Percentiles rank a stretch among this genome's conserved stretches.
phyloP scores from a whole-genome alignment of 2,329 filamentous ascomycete species.

The Orbilia quercus region DNA sequence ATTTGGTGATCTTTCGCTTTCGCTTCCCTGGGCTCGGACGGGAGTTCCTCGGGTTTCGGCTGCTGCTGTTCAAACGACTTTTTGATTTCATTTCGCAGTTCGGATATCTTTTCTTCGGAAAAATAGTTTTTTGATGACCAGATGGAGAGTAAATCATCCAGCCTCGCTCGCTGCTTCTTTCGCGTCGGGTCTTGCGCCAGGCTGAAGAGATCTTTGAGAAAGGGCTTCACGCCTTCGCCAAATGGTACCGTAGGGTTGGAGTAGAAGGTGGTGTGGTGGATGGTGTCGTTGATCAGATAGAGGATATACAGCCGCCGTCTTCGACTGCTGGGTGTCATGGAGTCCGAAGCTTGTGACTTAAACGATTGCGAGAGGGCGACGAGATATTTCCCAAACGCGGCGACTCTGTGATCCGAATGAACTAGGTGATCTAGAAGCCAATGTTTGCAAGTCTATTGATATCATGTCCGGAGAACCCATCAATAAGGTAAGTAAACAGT shows the following conservation, averaged over 20 bases:
- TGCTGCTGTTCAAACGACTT: constrained; percentile 61
- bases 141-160: constrained; percentile 73
- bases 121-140: constrained; percentile 79
- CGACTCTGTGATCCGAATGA: constrained; percentile 73
- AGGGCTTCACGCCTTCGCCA: constrained; percentile 69
- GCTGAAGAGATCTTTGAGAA: constrained; percentile 72
- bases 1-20: constrained; percentile 42
- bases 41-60: constrained; percentile 13
- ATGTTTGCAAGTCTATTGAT: constrained; percentile 81
- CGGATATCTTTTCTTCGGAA: constrained; percentile 67
- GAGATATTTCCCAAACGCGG: constrained; percentile 79
- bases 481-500: constrained; percentile 55
- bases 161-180: constrained; percentile 74
- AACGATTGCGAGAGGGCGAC: constrained; percentile 75
- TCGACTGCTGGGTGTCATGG: constrained; percentile 68
- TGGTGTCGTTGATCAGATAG: constrained; percentile 80
- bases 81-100: constrained; percentile 70
- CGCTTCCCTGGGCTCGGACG: neutral
- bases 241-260: constrained; percentile 68
- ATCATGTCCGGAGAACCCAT: constrained; percentile 61
- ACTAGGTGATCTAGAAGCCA: constrained; percentile 82
- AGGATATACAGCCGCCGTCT: constrained; percentile 79
- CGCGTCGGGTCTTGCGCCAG: constrained; percentile 70
- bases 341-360: constrained; percentile 57
- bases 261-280: constrained; percentile 74